Base-by-base conservation (phyloP, 352 stramenopile genomes). In the Phytophthora fragariae region DNA sequence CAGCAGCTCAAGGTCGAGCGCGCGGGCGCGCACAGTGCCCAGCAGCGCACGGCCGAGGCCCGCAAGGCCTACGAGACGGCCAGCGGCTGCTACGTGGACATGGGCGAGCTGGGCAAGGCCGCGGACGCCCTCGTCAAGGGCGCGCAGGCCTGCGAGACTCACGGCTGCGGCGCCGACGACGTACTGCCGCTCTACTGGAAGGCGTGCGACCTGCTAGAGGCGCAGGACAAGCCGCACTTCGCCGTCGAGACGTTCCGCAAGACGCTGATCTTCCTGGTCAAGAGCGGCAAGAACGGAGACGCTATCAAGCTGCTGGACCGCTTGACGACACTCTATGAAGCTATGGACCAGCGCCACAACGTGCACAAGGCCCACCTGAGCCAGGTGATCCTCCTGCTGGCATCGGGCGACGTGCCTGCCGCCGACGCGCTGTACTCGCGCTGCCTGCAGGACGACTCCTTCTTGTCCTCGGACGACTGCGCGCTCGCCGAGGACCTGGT, bases 61-160 rank as follows among this genome's bases (percentile, higher is more conserved):
- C 84, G 80, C 33, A 74, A 86, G 46, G 80, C 80, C 5, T 95
- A 88, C 61, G 87, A 94, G 65, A 72, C 77, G 1, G 89, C 85
- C 24, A 90, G 84, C 75, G 66, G 71, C 35, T 80, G 87, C 56
- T 95, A 94, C 55, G 81, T 84, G 57, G 89, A 95, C 68, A 95
- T 93, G 87, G 86, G 88, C 35, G 89, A 95, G 74, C 72, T 95
- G 21, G 89, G 89, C 24, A 95, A 95, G 69, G 87, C 86, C n/a
- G 85, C 86, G 0, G 89, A 95, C 27, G 88, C 86, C 17, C 75
- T 95, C 4, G 59, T 93, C 24, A 95, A 94, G 58, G 85, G 75
- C 47, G 89, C 85, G 1, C 64, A 81, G 24, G 72, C 72, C 10
- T 85, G 81, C 47, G 85, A 92, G 50, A 81, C 85, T 12, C 72